These are phyloP conservation scores for Magnaporthales sp. DNA, from an alignment of 2,329 filamentous ascomycete genomes.

Conservation along the genomic window DNA sequence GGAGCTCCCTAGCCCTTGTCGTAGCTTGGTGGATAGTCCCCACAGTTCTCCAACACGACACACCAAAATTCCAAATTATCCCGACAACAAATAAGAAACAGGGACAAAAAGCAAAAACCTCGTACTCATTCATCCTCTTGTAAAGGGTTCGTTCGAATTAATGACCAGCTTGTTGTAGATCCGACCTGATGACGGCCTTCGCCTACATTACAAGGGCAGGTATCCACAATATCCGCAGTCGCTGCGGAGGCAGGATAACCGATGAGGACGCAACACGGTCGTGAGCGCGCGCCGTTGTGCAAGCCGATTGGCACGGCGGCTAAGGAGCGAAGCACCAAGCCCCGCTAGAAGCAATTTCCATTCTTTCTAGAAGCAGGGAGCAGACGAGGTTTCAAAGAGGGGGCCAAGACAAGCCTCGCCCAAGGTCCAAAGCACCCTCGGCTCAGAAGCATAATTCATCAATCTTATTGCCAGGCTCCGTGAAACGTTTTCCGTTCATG, in stretches of 20 bases:
- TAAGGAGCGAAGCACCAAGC: slow-evolving; percentile 3
- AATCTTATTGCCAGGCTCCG: slow-evolving; percentile 38
- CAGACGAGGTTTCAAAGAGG: not conserved
- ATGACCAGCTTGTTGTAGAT: not conserved
- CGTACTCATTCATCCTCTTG: not conserved
- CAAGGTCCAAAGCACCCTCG: slow-evolving; percentile 17
- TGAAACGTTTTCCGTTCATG: slow-evolving; percentile 38
- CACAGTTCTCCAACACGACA: not conserved
- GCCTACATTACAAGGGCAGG: not conserved
- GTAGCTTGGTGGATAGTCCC: not conserved
- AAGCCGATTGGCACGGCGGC: not conserved
- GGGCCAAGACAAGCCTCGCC: slow-evolving; percentile 1
- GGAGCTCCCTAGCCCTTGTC: not conserved
- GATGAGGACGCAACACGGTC: not conserved
- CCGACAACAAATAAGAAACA: not conserved
- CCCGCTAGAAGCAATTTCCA: slow-evolving; percentile 25
- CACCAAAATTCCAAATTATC: not conserved
- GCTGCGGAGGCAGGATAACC: not conserved
- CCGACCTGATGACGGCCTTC: not conserved
- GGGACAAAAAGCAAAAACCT: not conserved
- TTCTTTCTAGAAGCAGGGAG: slow-evolving; percentile 23
- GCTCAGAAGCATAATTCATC: slow-evolving; percentile 32
- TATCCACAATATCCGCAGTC: not conserved
- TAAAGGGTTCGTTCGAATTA: not conserved
- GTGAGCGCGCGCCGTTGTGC: not conserved